Percentiles rank a stretch among this genome's conserved stretches.
Evolutionary conservation across 2,329 filamentous ascomycete species (phyloP).

Genomic region (Pseudonectria foliicola): DNA sequence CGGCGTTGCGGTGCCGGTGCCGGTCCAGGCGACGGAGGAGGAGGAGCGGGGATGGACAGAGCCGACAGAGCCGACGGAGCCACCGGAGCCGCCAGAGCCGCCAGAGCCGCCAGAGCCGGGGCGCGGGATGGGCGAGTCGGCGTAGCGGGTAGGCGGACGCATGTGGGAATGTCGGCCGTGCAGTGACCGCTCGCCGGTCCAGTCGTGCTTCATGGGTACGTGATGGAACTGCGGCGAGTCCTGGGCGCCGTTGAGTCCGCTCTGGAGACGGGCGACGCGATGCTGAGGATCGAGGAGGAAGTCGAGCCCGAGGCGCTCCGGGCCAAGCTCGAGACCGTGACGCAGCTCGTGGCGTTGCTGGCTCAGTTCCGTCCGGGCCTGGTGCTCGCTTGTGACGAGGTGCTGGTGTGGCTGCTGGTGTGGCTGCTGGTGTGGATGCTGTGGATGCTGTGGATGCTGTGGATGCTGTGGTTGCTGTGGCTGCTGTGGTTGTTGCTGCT

Average conservation of each 20-base stretch:
- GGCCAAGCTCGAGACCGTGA: conserved; percentile 52
- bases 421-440: conserved; percentile 10
- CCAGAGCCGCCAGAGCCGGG: background rate
- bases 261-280: conserved; percentile 45
- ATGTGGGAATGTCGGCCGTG: conserved; percentile 8
- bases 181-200: conserved; percentile 28
- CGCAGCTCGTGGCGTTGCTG: conserved; percentile 44
- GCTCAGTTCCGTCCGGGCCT: conserved; percentile 24
- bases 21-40: conserved; percentile 8
- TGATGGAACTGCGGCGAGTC: conserved; percentile 38
- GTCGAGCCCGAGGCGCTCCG: conserved; percentile 64
- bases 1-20: conserved; percentile 8
- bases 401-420: conserved; percentile 11
- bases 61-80: too few species aligned
- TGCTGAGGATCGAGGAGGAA: conserved; percentile 62
- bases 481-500: conserved; percentile 3
- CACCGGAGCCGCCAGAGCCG: too few species aligned
- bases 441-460: conserved; percentile 3
- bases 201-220: conserved; percentile 45
- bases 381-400: conserved; percentile 6
- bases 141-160: conserved; percentile 1
- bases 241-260: conserved; percentile 40
- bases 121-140: background rate
- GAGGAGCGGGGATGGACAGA: conserved; percentile 15
- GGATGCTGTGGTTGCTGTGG: conserved; percentile 10